Evolutionary conservation across 2,329 filamentous ascomycete species (phyloP).

Genomic region (Byssoonygena ceratinophila): DNA sequence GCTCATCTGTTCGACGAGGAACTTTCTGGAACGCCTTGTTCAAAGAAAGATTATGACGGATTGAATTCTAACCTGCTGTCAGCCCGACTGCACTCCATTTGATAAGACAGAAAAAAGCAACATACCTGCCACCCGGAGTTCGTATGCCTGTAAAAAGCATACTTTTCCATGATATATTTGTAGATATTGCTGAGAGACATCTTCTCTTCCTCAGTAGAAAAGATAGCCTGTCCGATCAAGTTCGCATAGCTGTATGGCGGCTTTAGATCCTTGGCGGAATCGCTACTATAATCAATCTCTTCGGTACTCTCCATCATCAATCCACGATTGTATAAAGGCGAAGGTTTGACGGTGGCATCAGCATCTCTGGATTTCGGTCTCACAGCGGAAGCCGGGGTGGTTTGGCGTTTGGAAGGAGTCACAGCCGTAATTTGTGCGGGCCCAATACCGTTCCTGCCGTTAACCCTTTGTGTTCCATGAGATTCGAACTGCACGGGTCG

Average conservation of each 20-base stretch:
- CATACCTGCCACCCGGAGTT: conserved; percentile 84
- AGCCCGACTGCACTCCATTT: conserved; percentile 3
- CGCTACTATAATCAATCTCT: conserved; percentile 53
- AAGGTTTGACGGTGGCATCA: conserved; percentile 28
- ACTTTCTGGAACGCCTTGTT: conserved; percentile 95
- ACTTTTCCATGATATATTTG: conserved; percentile 78
- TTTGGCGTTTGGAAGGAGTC: conserved; percentile 37
- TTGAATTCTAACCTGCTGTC: conserved; percentile 61
- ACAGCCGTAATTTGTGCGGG: conserved; percentile 1
- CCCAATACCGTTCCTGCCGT: conserved; percentile 5
- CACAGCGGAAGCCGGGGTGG: conserved; percentile 20
- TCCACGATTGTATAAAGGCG: conserved; percentile 40
- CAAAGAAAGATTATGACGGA: conserved; percentile 87
- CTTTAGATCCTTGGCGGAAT: conserved; percentile 82
- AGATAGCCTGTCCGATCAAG: conserved; percentile 91
- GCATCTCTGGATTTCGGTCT: conserved; percentile 16
- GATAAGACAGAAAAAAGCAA: conserved; percentile 14
- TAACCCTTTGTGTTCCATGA: not conserved
- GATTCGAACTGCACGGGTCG: conserved; percentile 7
- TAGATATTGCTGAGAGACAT: conserved; percentile 89
- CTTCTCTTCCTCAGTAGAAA: conserved; percentile 76
- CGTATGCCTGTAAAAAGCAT: conserved; percentile 82
- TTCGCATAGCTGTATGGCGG: conserved; percentile 94
- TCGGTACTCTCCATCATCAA: conserved; percentile 46
- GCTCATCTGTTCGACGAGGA: conserved; percentile 82